Evolutionary conservation across 768 basidiomycete species (phyloP).

Genomic region (Candolleomyces aberdarensis): DNA sequence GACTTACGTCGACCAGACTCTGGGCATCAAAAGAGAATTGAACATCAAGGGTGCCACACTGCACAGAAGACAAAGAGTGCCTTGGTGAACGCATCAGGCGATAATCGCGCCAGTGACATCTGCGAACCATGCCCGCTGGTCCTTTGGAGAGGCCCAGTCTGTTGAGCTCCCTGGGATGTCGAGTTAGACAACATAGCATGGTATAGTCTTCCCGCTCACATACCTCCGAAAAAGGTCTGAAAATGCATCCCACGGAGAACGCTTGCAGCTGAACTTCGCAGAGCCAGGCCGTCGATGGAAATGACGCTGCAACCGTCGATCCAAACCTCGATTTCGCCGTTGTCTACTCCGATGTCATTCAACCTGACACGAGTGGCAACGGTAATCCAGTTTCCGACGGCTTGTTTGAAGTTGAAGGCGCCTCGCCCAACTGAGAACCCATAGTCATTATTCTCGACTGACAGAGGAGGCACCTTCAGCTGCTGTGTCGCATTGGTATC

Average conservation of each 20-base stretch:
- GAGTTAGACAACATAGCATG: no score
- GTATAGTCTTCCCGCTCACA: constrained; percentile 5
- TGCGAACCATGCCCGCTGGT: constrained; percentile 58
- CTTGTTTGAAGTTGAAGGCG: constrained; percentile 51
- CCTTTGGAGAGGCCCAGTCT: constrained; percentile 59
- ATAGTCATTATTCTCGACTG: constrained; percentile 52
- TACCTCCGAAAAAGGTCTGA: constrained; percentile 79
- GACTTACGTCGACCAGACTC: no score
- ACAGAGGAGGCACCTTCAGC: constrained; percentile 44
- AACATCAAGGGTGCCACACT: no score
- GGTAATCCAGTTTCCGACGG: constrained; percentile 55
- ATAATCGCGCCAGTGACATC: constrained; percentile 48
- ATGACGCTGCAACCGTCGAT: constrained; percentile 61
- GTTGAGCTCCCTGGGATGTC: constrained; percentile 10
- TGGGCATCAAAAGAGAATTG: no score
- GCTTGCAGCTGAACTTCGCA: constrained; percentile 41
- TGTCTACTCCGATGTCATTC: constrained; percentile 54
- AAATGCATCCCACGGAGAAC: constrained; percentile 69
- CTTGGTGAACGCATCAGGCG: neutral
- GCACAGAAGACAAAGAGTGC: no score
- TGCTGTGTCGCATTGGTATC: constrained; percentile 40
- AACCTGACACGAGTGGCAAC: constrained; percentile 67
- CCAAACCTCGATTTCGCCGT: constrained; percentile 70
- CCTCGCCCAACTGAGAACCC: constrained; percentile 68
- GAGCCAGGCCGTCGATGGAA: constrained; percentile 40